phyloP scores from a whole-genome alignment of 441 rosid species.

The Hypseocharis bilobata region DNA sequence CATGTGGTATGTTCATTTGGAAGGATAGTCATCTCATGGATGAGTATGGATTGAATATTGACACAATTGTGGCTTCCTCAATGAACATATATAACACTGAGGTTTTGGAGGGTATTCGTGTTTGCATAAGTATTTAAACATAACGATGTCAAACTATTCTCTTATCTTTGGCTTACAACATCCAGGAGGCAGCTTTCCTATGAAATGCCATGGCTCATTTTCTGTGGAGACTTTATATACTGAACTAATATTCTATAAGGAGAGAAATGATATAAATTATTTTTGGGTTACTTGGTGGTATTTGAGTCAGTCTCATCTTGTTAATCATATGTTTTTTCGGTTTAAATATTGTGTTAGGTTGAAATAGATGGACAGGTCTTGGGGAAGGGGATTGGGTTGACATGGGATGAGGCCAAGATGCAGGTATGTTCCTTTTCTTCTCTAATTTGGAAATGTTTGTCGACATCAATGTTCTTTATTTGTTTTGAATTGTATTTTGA shows the following conservation, averaged over 20 bases:
- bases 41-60: not conserved
- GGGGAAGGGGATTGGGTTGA: slow-evolving; percentile 74
- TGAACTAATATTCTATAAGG: not conserved
- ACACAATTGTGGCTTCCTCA: not conserved
- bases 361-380: slow-evolving; percentile 81
- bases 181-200: not conserved
- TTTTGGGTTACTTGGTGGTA: not conserved
- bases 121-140: not conserved
- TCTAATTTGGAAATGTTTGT: not conserved
- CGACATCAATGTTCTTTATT: not conserved
- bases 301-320: not conserved
- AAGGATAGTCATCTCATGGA: not conserved
- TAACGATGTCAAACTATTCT: not conserved
- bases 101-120: too few species aligned
- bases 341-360: slow-evolving; percentile 44
- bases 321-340: not conserved
- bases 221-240: not conserved
- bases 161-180: not conserved
- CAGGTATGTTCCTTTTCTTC: slow-evolving; percentile 39
- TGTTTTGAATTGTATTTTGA: not conserved
- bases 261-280: not conserved
- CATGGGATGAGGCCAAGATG: slow-evolving; percentile 93
- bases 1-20: not conserved
- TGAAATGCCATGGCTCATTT: not conserved
- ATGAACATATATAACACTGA: too few species aligned